Evolutionary conservation across 306 rosid species (phyloP).

Genomic region (Canavalia gladiata): DNA sequence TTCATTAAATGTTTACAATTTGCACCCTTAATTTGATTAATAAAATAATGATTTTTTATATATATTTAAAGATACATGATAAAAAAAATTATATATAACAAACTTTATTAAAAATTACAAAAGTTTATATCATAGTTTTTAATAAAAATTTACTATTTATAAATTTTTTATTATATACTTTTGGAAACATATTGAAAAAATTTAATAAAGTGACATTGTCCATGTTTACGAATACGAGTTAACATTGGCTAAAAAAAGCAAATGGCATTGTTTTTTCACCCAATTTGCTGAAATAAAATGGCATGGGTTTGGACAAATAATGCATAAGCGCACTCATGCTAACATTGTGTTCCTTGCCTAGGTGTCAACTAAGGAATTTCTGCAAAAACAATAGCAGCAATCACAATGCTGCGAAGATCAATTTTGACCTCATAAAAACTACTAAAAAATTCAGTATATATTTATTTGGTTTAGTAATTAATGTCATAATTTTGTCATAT

Average conservation of each 20-base stretch:
- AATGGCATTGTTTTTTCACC: background rate
- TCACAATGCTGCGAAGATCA: background rate
- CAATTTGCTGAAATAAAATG: constrained; percentile 13
- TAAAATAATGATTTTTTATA: background rate
- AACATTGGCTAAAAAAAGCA: constrained; percentile 7
- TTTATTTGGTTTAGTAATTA: background rate
- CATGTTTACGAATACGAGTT: background rate
- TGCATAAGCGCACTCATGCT: constrained; percentile 50
- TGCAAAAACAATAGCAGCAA: background rate
- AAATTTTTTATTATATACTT: too few relatives aligned
- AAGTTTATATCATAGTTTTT: too few relatives aligned
- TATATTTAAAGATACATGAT: too few relatives aligned
- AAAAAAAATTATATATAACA: too few relatives aligned
- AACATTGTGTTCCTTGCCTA: constrained; percentile 41
- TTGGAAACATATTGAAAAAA: background rate
- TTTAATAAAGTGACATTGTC: background rate
- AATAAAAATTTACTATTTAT: too few relatives aligned
- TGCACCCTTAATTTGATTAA: constrained; percentile 3
- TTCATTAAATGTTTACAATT: background rate
- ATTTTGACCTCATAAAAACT: background rate
- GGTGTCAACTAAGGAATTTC: constrained; percentile 50
- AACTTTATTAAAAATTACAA: too few relatives aligned
- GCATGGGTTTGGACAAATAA: constrained; percentile 1
- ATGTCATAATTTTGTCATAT: background rate
- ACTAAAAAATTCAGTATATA: background rate